These are phyloP conservation scores for Ballota nigra DNA, from an alignment of 257 asterid species.

Conservation along the genomic window DNA sequence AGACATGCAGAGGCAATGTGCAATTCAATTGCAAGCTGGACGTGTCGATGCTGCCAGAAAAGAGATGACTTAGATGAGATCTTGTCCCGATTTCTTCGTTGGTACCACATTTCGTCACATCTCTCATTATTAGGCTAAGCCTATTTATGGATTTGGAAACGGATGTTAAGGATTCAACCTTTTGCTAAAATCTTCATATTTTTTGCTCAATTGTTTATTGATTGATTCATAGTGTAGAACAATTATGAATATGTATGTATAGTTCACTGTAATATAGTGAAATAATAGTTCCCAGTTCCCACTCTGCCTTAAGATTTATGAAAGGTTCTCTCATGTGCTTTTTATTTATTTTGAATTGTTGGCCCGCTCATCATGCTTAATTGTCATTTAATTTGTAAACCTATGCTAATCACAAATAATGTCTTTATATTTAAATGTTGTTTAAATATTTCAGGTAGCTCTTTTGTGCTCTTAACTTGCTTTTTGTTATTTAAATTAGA, in stretches of 20 bases:
- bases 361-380: no score
- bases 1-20: constrained; percentile 59
- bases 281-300: neutral
- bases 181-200: neutral
- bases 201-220: neutral
- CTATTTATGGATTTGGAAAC: neutral
- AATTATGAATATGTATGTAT: neutral
- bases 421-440: no score
- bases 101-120: neutral
- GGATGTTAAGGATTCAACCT: neutral
- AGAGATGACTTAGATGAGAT: constrained; percentile 19
- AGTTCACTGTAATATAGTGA: neutral
- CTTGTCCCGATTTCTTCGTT: constrained; percentile 10
- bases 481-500: no score
- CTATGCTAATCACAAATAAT: no score
- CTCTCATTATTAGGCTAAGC: neutral
- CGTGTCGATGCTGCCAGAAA: constrained; percentile 52
- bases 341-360: no score
- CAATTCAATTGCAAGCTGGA: constrained; percentile 61
- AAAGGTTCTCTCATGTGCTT: neutral
- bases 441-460: no score
- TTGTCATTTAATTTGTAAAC: no score
- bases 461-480: no score
- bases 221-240: neutral
- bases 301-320: neutral